phyloP scores from a whole-genome alignment of 1,284 basidiomycete genomes.

The Rhodotorula sp. region DNA sequence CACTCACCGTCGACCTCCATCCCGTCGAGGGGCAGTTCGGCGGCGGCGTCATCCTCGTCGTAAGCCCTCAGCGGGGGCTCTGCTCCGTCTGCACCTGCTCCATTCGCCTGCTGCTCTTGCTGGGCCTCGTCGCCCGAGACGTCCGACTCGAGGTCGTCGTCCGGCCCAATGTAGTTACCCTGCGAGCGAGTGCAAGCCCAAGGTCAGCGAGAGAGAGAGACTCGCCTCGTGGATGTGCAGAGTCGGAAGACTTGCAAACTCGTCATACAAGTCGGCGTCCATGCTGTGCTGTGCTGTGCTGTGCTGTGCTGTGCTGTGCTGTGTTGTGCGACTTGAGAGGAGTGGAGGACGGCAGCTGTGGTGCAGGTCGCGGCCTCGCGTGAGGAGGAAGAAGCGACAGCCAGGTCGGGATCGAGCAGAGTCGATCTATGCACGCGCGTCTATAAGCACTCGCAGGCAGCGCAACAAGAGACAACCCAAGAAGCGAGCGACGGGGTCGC shows the following conservation, averaged over 20 bases:
- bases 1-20: conserved; percentile 77
- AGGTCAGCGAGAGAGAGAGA: neutral
- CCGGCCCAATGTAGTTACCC: conserved; percentile 91
- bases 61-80: conserved; percentile 51
- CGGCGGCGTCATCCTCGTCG: conserved; percentile 47
- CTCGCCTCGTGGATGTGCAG: neutral
- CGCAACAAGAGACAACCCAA: too few relatives aligned
- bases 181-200: neutral
- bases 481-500: too few relatives aligned
- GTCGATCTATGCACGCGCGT: too few relatives aligned
- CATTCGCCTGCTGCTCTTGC: conserved; percentile 46
- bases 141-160: conserved; percentile 59
- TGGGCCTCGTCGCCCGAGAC: conserved; percentile 39
- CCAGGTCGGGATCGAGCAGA: too few relatives aligned
- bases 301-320: neutral
- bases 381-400: too few relatives aligned
- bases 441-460: too few relatives aligned
- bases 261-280: conserved; percentile 19
- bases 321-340: neutral
- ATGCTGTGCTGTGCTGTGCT: neutral
- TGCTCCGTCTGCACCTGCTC: conserved; percentile 13
- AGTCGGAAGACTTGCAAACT: conserved; percentile 4
- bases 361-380: neutral
- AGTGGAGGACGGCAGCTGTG: neutral
- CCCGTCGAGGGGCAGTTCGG: conserved; percentile 59